Evolutionary conservation across 176 grass and related monocot species (phyloP), one percentile per base, ranked within the genome.

Genomic region (Bothriochloa decipiens): DNA sequence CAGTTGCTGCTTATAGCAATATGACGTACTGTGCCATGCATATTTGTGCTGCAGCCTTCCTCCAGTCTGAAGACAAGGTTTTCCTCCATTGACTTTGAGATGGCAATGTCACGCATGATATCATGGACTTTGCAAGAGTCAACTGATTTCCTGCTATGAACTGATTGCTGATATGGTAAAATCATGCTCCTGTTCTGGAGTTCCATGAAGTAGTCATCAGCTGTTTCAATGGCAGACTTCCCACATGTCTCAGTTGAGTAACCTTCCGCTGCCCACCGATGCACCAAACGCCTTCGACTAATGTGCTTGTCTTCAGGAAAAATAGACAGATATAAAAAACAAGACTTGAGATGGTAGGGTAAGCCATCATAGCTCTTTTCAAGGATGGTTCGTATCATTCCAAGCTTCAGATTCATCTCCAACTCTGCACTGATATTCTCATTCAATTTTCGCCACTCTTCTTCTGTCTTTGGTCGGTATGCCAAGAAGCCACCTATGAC

Each of bases 81-180:
- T 27, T 77, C 75, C 3, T 77, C 75, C 12, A 1, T 27, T 17
- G 75, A 61, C 75, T 77, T 62, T 26, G 22, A 77, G 20, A 77
- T 62, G 35, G 22, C 2, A n/a, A 77, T 77, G 0, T 77, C 53
- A 26, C 53, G 20, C 0, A 77, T 61, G 4, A 75, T 27, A n/a
- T 75, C 72, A 13, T 75, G 72, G 0, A 75, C 28, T 55, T 35
- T 33, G 9, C 72, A 75, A 9, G 72, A 75, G 16, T 75, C 27
- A 11, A 55, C 36, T 35, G 15, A 22, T 75, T 18, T 35, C 0
- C 8, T 36, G 9, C 73, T 55, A 0, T 2, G 0, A 57, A 3
- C 4, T 35, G 8, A 55, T 36, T 35, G 46, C 2, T 55, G 45
- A 6, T 0, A 74, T 20, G 47, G 46, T 33, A 75, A 53, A 53